Evolutionary conservation across 2,329 filamentous ascomycete genomes (phyloP), one percentile per base, ranked within the genome.

Genomic region (Calonectria henricotiae): DNA sequence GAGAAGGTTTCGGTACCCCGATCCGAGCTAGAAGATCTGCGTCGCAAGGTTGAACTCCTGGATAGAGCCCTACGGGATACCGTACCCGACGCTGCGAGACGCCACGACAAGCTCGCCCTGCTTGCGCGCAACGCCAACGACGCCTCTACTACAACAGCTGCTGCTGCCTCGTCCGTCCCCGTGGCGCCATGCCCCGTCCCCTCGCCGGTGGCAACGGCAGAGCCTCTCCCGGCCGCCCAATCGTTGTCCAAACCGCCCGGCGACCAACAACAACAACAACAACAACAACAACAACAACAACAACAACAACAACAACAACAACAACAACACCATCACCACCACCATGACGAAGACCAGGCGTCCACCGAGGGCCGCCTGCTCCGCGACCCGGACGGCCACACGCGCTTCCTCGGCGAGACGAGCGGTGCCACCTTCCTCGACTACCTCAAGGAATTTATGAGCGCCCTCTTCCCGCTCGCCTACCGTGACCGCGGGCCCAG

Each of bases 371-470:
- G 85, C 8, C 80, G 83, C 23, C 76, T 86, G 20, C 80, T 88
- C 6, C 80, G 83, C 30, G 86, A 88, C 69, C 77, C 79, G 3
- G 82, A 84, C 51, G 85, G 85, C 27, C 84, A 81, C 27, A 78
- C 82, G 1, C 83, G 85, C 13, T 88, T 85, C 73, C 81, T 86
- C 2, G 86, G 86, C 44, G 84, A 85, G 74, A 87, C 86, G 8
- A 87, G 86, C 25, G 86, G 85, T 17, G 85, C 85, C 12, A 86
- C 83, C 1, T 88, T 88, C 64, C 81, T 88, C 5, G 86, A 88
- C 68, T 79, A 84, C 20, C 76, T 88, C 47, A 87, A 87, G 71
- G 82, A 83, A 62, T 84, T 87, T 69, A 85, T 88, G 78, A 77
- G 78, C 44, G 82, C 81, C 15, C 78, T 83, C 20, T 74, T 83